Percentiles rank a stretch among this genome's conserved stretches.
Conservation (phyloP, 73 alveolate species). For the Symbiodinium pilosum region DNA sequence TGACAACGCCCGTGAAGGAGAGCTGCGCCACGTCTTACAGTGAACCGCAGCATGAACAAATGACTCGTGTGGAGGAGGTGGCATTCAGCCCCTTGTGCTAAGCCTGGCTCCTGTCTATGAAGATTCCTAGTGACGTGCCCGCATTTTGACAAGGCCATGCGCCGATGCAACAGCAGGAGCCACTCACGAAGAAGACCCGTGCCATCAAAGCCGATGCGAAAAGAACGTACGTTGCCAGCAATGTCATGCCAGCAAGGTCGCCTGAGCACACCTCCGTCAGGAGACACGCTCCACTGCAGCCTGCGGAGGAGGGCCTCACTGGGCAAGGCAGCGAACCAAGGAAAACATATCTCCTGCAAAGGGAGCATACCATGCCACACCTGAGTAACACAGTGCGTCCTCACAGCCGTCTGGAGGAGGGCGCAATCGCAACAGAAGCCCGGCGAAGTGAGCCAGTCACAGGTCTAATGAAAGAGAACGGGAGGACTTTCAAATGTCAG, state of each 20-base stretch:
- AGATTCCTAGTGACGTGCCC: neutral
- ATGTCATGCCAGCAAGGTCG: neutral
- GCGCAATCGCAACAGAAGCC: neutral
- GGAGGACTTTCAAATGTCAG: neutral
- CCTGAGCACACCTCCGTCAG: neutral
- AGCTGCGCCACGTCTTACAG: neutral
- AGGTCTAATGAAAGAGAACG: neutral
- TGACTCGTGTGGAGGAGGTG: no score
- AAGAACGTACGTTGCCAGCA: neutral
- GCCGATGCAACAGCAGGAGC: neutral
- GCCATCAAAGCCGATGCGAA: neutral
- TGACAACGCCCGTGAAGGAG: neutral
- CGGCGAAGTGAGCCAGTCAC: neutral
- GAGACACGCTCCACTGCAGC: neutral
- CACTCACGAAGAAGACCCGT: neutral
- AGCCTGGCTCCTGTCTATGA: neutral
- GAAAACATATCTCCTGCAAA: neutral
- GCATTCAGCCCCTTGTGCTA: neutral
- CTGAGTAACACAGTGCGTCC: neutral
- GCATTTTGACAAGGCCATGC: neutral
- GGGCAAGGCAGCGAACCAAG: neutral
- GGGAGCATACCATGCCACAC: neutral
- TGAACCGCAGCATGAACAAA: no score
- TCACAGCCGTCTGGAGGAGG: neutral
- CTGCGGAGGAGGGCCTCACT: neutral